phyloP scores from a whole-genome alignment of 148 eudicot species.

The Polygonum aviculare region DNA sequence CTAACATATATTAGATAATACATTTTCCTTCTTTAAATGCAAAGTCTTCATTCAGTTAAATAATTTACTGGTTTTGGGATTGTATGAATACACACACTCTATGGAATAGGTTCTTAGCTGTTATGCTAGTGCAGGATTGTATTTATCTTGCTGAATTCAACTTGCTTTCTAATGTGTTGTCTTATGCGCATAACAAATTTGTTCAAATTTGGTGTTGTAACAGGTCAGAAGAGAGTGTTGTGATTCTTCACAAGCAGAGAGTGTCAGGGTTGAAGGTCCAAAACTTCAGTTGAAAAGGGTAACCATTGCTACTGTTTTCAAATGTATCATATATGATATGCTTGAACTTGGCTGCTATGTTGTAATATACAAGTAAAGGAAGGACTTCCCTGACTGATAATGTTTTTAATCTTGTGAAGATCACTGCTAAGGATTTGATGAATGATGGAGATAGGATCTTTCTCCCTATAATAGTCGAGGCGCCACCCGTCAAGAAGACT shows the following conservation, averaged over 20 bases:
- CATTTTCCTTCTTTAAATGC: not conserved
- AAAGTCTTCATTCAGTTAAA: not conserved
- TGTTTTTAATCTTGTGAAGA: slow-evolving; percentile 32
- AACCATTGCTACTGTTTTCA: slow-evolving; percentile 2
- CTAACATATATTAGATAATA: not conserved
- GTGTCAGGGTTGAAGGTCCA: slow-evolving; percentile 19
- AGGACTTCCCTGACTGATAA: not conserved
- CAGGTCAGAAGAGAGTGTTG: slow-evolving; percentile 73
- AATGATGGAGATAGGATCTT: slow-evolving; percentile 54
- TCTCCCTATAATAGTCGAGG: slow-evolving; percentile 65
- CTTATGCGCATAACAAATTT: not conserved
- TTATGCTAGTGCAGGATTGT: no score
- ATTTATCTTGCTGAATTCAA: no score
- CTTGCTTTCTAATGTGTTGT: no score
- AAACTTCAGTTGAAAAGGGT: slow-evolving; percentile 55
- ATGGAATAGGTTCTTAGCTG: no score
- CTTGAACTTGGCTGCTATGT: not conserved
- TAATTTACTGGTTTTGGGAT: no score
- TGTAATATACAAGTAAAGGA: not conserved
- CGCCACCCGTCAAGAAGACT: slow-evolving; percentile 23
- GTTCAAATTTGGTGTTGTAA: slow-evolving; percentile 4
- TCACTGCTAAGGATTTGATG: slow-evolving; percentile 75
- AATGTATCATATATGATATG: no score
- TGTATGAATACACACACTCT: no score
- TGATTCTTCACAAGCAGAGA: slow-evolving; percentile 10